A percentile compares a stretch with the other conserved stretches of the same genome.
These are phyloP conservation scores for Graphilbum ipis-grandicollis DNA, from an alignment of 2,329 filamentous ascomycete genomes.

Conservation along the genomic window DNA sequence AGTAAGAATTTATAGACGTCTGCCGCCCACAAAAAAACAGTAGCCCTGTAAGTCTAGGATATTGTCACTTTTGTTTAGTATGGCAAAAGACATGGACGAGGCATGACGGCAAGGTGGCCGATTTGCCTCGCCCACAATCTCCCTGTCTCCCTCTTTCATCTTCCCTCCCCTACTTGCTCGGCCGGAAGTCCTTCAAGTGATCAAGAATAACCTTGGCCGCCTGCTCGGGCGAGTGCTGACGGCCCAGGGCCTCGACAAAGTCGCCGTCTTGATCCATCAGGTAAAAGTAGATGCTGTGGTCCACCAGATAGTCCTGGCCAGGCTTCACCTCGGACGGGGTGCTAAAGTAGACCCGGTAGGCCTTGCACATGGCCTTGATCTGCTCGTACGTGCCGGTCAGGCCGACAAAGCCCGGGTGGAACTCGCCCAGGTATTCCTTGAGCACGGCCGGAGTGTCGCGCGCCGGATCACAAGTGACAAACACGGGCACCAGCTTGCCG, in stretches of 20 bases:
- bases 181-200: slow-evolving; percentile 54
- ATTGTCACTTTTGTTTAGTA: too few relatives aligned
- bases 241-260: slow-evolving; percentile 90
- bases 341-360: slow-evolving; percentile 92
- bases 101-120: too few relatives aligned
- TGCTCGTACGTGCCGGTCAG: slow-evolving; percentile 87
- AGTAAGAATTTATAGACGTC: too few relatives aligned
- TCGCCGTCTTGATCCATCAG: slow-evolving; percentile 97
- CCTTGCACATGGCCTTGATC: slow-evolving; percentile 87
- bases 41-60: too few relatives aligned
- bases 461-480: slow-evolving; percentile 89
- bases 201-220: slow-evolving; percentile 70
- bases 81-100: too few relatives aligned
- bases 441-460: slow-evolving; percentile 76
- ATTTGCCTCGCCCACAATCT: too few relatives aligned
- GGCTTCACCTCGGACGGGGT: slow-evolving; percentile 78
- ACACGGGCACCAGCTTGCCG: slow-evolving; percentile 53
- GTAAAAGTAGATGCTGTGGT: slow-evolving; percentile 99
- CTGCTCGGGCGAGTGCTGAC: slow-evolving; percentile 81
- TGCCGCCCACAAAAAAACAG: too few relatives aligned
- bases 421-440: slow-evolving; percentile 75
- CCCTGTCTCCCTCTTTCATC: too few relatives aligned
- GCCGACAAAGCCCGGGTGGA: slow-evolving; percentile 72
- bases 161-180: too few relatives aligned
- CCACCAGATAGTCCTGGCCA: slow-evolving; percentile 91